These are phyloP conservation scores for Aspergillus japonicus DNA, from an alignment of 2,329 filamentous ascomycete species.

Conservation along the genomic window DNA sequence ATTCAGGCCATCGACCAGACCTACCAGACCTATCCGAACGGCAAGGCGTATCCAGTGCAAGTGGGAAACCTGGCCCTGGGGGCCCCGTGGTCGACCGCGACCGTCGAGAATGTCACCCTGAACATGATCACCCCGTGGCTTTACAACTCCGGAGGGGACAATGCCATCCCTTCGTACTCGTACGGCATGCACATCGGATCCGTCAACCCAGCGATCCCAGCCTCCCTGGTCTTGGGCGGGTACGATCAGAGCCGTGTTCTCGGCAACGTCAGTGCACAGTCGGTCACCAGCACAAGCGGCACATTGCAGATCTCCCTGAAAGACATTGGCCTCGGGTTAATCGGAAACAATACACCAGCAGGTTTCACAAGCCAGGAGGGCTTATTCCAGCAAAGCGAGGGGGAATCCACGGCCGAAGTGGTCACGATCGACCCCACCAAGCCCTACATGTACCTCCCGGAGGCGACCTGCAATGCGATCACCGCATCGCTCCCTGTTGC, in stretches of 20 bases:
- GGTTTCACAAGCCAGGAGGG: constrained; percentile 26
- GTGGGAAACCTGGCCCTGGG: constrained; percentile 23
- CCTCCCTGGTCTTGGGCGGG: constrained; percentile 43
- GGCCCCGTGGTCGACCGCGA: constrained; percentile 7
- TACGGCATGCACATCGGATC: constrained; percentile 48
- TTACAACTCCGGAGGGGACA: constrained; percentile 13
- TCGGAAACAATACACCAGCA: constrained; percentile 44
- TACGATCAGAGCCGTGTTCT: constrained; percentile 45
- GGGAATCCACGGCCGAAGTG: constrained; percentile 25
- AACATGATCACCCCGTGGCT: constrained; percentile 18
- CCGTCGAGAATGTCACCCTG: constrained; percentile 5
- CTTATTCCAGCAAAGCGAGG: constrained; percentile 31
- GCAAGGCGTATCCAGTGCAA: constrained; percentile 17
- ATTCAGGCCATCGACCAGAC: constrained; percentile 18
- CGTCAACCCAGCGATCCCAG: constrained; percentile 29
- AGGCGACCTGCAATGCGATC: constrained; percentile 44
- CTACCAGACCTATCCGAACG: constrained; percentile 24
- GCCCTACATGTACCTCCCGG: constrained; percentile 45
- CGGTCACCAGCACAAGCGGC: constrained; percentile 8
- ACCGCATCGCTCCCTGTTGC: constrained; percentile 39
- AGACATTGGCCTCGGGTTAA: constrained; percentile 45
- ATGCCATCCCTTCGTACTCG: constrained; percentile 38
- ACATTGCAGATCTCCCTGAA: constrained; percentile 27
- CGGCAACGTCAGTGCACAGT: constrained; percentile 24
- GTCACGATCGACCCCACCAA: constrained; percentile 33